Percentiles rank a stretch among this genome's conserved stretches.
Evolutionary conservation across 495 filamentous ascomycete species (phyloP).

Genomic region (Penicillium coprophilum): DNA sequence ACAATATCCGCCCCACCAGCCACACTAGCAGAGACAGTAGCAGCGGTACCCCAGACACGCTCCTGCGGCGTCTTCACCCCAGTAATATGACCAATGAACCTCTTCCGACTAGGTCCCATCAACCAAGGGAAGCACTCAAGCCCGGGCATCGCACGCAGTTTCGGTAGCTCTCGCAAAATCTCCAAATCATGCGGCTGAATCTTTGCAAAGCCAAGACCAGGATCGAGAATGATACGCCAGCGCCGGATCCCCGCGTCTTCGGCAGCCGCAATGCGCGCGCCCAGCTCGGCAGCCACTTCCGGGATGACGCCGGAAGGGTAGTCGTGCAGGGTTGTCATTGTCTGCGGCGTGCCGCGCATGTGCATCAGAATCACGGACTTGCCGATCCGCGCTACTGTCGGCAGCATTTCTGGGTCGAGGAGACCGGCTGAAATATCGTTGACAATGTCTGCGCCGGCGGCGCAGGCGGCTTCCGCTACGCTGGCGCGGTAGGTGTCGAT

Average conservation of each 20-base stretch:
- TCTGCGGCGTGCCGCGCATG: conserved; percentile 85
- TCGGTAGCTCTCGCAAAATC: conserved; percentile 64
- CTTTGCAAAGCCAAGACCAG: conserved; percentile 93
- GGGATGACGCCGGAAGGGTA: conserved; percentile 77
- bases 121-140: conserved; percentile 81
- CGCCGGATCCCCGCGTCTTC: conserved; percentile 79
- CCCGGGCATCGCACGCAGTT: conserved; percentile 61
- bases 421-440: conserved; percentile 89
- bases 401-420: conserved; percentile 79
- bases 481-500: conserved; percentile 89
- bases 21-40: conserved; percentile 82
- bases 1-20: conserved; percentile 94
- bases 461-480: conserved; percentile 78
- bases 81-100: conserved; percentile 81
- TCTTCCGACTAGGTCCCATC: conserved; percentile 84
- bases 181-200: conserved; percentile 75
- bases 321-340: conserved; percentile 67
- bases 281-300: conserved; percentile 68
- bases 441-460: conserved; percentile 86
- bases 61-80: conserved; percentile 67
- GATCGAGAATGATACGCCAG: conserved; percentile 95
- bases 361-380: conserved; percentile 90
- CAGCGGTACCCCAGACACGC: conserved; percentile 82
- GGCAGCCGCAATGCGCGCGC: conserved; percentile 67
- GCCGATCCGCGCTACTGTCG: conserved; percentile 74